These are phyloP conservation scores for Backusella mclennaniae DNA, from an alignment of 192 early-diverging fungal genomes.

Conservation along the genomic window DNA sequence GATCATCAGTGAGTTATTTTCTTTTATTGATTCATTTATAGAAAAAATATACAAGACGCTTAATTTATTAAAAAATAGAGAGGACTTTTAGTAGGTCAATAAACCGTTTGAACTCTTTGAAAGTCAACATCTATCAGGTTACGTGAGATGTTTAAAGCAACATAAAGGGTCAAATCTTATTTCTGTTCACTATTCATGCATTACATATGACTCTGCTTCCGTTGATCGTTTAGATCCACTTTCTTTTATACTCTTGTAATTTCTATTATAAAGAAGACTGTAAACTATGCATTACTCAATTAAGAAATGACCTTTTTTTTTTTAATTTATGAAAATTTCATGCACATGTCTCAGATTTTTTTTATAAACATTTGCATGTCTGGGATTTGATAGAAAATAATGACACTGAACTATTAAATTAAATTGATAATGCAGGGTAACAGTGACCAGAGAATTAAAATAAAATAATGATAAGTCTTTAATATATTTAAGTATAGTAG, in stretches of 20 bases:
- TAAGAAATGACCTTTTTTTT: background rate
- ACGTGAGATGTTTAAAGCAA: background rate
- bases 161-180: background rate
- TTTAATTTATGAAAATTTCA: background rate
- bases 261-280: background rate
- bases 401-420: background rate
- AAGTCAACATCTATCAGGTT: background rate
- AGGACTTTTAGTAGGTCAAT: too few species aligned
- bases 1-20: too few species aligned
- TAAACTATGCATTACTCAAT: background rate
- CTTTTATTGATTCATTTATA: too few species aligned
- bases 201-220: background rate
- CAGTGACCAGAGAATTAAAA: background rate
- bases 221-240: background rate
- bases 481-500: background rate
- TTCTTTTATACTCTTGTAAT: background rate
- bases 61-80: too few species aligned
- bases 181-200: background rate
- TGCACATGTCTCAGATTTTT: background rate
- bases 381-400: background rate
- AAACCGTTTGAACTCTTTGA: too few species aligned
- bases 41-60: too few species aligned
- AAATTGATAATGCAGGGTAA: background rate
- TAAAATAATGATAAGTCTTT: background rate
- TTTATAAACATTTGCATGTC: background rate